Evolutionary conservation across 805 yeast genomes (phyloP), one percentile per base, ranked within the genome.

Genomic region (Candida hungchunana): DNA sequence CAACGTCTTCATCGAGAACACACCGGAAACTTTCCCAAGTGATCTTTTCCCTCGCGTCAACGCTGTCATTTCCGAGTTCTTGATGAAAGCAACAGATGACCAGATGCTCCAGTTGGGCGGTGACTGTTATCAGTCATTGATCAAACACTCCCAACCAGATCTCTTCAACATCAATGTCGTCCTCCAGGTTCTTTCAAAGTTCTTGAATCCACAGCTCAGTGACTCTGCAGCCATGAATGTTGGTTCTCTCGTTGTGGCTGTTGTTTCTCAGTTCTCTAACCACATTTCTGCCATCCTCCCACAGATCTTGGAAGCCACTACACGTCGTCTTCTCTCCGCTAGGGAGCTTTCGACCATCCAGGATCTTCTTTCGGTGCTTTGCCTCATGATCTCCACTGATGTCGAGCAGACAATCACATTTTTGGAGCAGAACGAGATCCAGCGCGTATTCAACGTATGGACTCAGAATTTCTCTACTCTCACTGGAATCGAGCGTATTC

Each of bases 161-260:
- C 32, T 42, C 22, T 48, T 50, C 25, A 41, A 52, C 15, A 14
- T 47, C 16, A 35, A 37, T 13, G 24, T 69, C 3, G 66, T 85
- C n/a, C 61, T 93, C 13, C 66, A 70, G 21, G 74, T 82, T 11
- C 77, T 82, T 3, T 74, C 84, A 4, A 78, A 78, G 50, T 73
- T 87, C 34, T 67, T 90, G 21, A 75, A 83, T 1, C 85, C 95
- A 1, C 67, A 68, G 7, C 64, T 84, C 38, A 72, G 82, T 12
- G 97, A 88, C 47, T 73, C 82, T 29, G 96, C 95, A 0, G 89
- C 94, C 1, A 68, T 79, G 60, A 81, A 83, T 39, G 74, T 85
- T 29, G 97, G 78, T 50, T 63, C 70, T 7, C 71, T 84, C 16
- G 77, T 83, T 3, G 66, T 73, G 9, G 71, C 81, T 0, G 64